A percentile compares a stretch with the other conserved stretches of the same genome.
These are phyloP conservation scores for Acer campestre DNA, from an alignment of 345 rosid species.

Conservation along the genomic window DNA sequence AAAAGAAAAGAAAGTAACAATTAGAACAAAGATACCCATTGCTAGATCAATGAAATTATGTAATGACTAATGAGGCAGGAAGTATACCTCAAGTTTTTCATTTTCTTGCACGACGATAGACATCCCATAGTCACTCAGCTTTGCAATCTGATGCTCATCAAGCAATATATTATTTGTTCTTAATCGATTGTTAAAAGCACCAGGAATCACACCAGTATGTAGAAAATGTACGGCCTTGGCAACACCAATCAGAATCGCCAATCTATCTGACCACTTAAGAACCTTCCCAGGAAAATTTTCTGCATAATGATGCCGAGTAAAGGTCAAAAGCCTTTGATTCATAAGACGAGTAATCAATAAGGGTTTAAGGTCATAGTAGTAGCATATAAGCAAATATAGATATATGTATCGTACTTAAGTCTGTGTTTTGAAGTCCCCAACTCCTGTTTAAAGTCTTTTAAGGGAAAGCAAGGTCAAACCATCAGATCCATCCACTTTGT, in stretches of 20 bases:
- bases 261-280: constrained; percentile 83
- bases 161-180: constrained; percentile 82
- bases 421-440: background rate
- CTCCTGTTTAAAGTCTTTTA: background rate
- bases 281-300: constrained; percentile 69
- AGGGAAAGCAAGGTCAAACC: background rate
- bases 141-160: constrained; percentile 86
- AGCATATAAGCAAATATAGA: background rate
- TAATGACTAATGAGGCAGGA: background rate
- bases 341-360: background rate
- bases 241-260: constrained; percentile 75
- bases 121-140: constrained; percentile 94
- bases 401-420: background rate
- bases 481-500: background rate
- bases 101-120: constrained; percentile 65
- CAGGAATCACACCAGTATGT: constrained; percentile 83
- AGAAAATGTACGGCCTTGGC: constrained; percentile 97
- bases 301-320: constrained; percentile 30
- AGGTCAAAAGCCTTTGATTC: constrained; percentile 7
- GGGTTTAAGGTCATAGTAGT: background rate
- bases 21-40: constrained; percentile 14
- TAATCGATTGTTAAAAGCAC: constrained; percentile 67
- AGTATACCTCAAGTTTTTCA: constrained; percentile 67
- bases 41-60: constrained; percentile 14
- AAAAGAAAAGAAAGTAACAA: constrained; percentile 15